Evolutionary conservation across 2,329 filamentous ascomycete species (phyloP).

Genomic region (Ilyonectria sp.): DNA sequence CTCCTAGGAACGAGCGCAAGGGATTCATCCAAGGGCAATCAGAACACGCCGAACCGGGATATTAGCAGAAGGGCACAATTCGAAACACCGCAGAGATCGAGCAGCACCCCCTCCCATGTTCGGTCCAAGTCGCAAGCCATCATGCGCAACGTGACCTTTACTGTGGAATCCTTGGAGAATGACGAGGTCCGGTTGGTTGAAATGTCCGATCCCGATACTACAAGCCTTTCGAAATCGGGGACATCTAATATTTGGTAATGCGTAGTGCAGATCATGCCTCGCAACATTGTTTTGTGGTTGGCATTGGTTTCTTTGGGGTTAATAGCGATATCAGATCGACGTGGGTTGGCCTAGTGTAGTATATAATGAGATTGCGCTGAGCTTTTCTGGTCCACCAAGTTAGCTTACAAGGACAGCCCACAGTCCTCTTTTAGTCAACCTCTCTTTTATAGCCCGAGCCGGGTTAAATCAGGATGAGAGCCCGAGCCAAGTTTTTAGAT

Average conservation of each 20-base stretch:
- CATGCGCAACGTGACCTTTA: conserved; percentile 51
- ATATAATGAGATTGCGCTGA: neutral
- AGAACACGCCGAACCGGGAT: neutral
- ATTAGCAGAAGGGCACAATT: neutral
- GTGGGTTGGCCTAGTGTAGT: neutral
- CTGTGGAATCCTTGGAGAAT: conserved; percentile 51
- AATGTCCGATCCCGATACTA: conserved; percentile 44
- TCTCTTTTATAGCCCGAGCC: too few relatives aligned
- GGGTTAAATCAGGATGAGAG: too few relatives aligned
- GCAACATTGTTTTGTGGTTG: neutral
- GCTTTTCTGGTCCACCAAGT: neutral
- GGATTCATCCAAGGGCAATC: too few relatives aligned
- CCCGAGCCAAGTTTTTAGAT: too few relatives aligned
- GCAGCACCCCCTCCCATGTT: conserved; percentile 35
- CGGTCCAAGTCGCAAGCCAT: conserved; percentile 46
- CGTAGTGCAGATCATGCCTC: neutral
- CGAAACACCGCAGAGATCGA: conserved; percentile 40
- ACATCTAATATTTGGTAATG: neutral
- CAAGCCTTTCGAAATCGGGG: neutral
- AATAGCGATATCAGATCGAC: neutral
- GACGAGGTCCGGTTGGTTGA: conserved; percentile 51
- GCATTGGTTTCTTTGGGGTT: neutral
- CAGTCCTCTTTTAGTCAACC: neutral
- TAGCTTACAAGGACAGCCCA: neutral
- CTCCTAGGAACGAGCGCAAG: conserved; percentile 41